These are phyloP conservation scores for Populus hybrid DNA, from an alignment of 441 rosid species.

Conservation along the genomic window DNA sequence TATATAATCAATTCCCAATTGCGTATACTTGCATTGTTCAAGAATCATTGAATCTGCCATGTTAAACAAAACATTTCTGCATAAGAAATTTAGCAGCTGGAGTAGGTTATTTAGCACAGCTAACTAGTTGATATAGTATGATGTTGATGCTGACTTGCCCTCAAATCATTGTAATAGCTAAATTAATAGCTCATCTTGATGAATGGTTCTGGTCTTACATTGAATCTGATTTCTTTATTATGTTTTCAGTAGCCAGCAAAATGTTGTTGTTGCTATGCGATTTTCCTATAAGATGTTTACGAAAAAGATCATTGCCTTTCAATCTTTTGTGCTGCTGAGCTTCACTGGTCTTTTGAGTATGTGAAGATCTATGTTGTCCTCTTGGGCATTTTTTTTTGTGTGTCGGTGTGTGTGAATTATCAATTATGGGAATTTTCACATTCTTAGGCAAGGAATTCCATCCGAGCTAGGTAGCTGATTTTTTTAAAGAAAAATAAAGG, in stretches of 20 bases:
- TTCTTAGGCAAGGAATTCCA: background rate
- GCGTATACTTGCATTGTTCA: background rate
- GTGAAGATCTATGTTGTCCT: background rate
- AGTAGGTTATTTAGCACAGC: background rate
- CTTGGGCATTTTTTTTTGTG: background rate
- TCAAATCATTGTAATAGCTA: background rate
- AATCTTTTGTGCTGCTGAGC: background rate
- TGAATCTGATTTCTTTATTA: background rate
- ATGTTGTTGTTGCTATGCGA: background rate
- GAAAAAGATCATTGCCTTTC: too few relatives aligned
- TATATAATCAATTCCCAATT: background rate
- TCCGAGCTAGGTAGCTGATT: background rate
- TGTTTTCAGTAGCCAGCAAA: background rate
- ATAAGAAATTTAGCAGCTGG: background rate
- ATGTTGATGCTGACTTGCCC: constrained; percentile 1
- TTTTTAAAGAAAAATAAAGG: too few relatives aligned
- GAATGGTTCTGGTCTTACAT: background rate
- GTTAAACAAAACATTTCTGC: background rate
- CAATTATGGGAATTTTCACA: background rate
- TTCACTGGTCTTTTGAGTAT: background rate
- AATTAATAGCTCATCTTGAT: background rate
- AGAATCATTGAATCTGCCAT: background rate
- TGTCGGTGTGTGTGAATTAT: background rate
- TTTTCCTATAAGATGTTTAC: background rate
- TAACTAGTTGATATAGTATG: background rate